Evolutionary conservation across 2,329 filamentous ascomycete genomes (phyloP).

Genomic region (Fusarium graminum): DNA sequence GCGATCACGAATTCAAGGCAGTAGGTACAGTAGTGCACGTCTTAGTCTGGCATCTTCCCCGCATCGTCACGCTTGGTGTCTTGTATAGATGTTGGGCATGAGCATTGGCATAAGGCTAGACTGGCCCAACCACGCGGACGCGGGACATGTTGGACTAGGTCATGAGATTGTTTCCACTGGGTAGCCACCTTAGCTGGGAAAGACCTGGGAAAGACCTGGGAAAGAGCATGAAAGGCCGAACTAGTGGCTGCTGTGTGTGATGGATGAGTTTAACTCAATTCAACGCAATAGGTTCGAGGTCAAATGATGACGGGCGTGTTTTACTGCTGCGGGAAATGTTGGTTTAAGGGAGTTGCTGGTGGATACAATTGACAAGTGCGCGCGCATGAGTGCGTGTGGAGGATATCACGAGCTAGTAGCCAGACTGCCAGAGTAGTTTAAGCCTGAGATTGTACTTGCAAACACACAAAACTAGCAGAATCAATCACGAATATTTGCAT

Average conservation of each 20-base stretch:
- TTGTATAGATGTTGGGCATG: constrained; percentile 34
- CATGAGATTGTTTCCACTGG: constrained; percentile 35
- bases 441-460: background rate
- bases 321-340: background rate
- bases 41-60: constrained; percentile 23
- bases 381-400: constrained; percentile 18
- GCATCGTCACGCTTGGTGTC: constrained; percentile 32
- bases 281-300: constrained; percentile 1
- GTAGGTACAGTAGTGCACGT: constrained; percentile 7
- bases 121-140: constrained; percentile 36
- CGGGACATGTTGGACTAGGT: constrained; percentile 19
- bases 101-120: constrained; percentile 30
- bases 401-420: constrained; percentile 27
- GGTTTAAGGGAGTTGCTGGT: constrained; percentile 9
- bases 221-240: constrained; percentile 10
- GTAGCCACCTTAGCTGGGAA: constrained; percentile 14
- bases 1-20: constrained; percentile 26
- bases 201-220: constrained; percentile 16
- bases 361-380: constrained; percentile 9
- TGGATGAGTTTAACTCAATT: constrained; percentile 10
- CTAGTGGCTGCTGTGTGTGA: constrained; percentile 21
- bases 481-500: constrained; percentile 30
- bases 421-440: constrained; percentile 9
- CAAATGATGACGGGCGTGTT: constrained; percentile 29
- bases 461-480: constrained; percentile 8